These are phyloP conservation scores for Phascolomyces articulosus DNA, from an alignment of 371 early-diverging fungal species.

Conservation along the genomic window DNA sequence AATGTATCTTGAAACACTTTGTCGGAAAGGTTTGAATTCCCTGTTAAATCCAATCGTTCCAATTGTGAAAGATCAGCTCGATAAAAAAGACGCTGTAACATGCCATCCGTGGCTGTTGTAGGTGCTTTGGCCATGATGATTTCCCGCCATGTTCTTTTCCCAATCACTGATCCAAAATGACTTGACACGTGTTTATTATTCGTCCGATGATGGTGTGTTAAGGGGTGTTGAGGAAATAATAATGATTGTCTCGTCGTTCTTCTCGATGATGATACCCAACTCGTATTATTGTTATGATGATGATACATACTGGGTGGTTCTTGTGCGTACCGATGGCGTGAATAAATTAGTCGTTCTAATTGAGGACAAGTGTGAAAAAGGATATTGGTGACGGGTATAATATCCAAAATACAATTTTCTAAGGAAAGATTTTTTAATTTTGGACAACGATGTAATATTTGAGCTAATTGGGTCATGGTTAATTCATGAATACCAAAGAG, in stretches of 20 bases:
- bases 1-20: neutral
- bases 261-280: neutral
- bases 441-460: slow-evolving; percentile 22
- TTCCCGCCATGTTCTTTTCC: slow-evolving; percentile 3
- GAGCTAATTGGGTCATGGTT: slow-evolving; percentile 15
- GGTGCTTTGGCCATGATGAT: neutral
- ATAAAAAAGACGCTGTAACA: neutral
- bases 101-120: slow-evolving; percentile 1
- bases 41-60: slow-evolving; percentile 7
- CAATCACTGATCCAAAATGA: neutral
- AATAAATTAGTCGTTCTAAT: neutral
- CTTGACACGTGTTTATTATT: neutral
- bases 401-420: slow-evolving; percentile 22
- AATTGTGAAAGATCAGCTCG: neutral
- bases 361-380: slow-evolving; percentile 14
- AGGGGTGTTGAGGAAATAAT: too few species aligned
- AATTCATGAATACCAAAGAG: slow-evolving; percentile 28
- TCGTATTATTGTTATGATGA: neutral
- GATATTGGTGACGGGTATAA: slow-evolving; percentile 24
- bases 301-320: too few species aligned
- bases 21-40: slow-evolving; percentile 10
- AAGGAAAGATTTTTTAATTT: slow-evolving; percentile 11
- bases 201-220: neutral
- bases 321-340: slow-evolving; percentile 5
- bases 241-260: too few species aligned